A percentile compares a stretch with the other conserved stretches of the same genome.
Conservation (phyloP, 75 land plant species). For the Cupressus sempervirens region DNA sequence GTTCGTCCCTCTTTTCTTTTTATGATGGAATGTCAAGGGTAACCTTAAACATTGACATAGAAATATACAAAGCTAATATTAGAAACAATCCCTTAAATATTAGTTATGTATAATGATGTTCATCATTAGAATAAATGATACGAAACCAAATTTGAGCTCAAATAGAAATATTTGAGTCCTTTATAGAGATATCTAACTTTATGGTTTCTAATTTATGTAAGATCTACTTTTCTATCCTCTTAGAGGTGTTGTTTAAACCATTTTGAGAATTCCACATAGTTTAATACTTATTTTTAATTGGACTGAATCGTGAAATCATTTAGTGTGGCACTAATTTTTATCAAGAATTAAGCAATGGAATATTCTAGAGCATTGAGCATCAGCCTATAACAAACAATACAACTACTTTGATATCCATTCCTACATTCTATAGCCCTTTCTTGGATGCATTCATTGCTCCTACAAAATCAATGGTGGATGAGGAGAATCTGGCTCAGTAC, state of each 20-base stretch:
- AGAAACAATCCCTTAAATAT: too few relatives aligned
- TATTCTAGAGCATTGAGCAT: constrained; percentile 47
- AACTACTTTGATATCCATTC: constrained; percentile 45
- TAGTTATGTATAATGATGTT: too few relatives aligned
- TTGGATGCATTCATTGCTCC: constrained; percentile 44
- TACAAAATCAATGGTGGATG: constrained; percentile 26
- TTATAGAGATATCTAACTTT: too few relatives aligned
- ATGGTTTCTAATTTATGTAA: too few relatives aligned
- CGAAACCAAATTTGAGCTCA: neutral
- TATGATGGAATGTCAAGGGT: too few relatives aligned
- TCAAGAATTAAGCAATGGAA: constrained; percentile 42
- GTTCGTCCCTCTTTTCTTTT: too few relatives aligned
- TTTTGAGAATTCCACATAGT: neutral
- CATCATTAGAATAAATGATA: neutral
- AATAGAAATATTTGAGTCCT: too few relatives aligned
- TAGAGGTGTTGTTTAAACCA: too few relatives aligned
- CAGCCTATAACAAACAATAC: constrained; percentile 31
- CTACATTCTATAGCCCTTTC: constrained; percentile 56
- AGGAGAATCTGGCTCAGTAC: neutral
- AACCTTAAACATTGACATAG: too few relatives aligned
- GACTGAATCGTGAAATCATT: neutral
- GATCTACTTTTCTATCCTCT: too few relatives aligned
- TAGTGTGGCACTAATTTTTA: neutral
- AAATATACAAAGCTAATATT: too few relatives aligned
- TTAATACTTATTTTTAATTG: neutral